Conservation (phyloP, 768 basidiomycete species). For the Boletus subparvulus region DNA sequence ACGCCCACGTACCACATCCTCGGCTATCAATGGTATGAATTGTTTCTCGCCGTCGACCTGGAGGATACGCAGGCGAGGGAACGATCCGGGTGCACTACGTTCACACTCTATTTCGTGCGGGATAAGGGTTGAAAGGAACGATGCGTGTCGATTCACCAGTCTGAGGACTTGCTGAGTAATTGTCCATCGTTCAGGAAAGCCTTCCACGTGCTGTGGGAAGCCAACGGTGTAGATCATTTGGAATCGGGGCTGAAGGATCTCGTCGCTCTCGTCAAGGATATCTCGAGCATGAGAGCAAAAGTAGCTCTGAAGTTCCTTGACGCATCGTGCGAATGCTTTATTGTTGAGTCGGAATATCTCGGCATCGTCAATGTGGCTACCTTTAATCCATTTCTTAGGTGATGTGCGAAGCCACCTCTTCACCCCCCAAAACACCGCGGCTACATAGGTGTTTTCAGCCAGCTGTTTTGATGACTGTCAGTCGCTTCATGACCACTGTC, state of each 20-base stretch:
- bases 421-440: neutral
- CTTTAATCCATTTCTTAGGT: no score
- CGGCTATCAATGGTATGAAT: neutral
- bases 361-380: no score
- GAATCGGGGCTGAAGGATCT: no score
- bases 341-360: no score
- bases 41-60: neutral
- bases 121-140: neutral
- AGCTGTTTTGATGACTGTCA: neutral
- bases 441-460: neutral
- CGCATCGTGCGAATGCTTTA: no score
- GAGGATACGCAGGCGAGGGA: neutral
- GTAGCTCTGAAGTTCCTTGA: neutral
- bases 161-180: neutral
- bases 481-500: neutral
- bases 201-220: neutral
- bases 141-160: neutral
- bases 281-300: no score
- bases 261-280: no score
- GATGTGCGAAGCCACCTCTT: no score
- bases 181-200: neutral
- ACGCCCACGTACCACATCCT: neutral
- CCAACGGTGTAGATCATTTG: no score
- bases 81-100: neutral
- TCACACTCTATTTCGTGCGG: neutral